Evolutionary conservation across 2,329 filamentous ascomycete species (phyloP).

Genomic region (Colletotrichum zoysiae): DNA sequence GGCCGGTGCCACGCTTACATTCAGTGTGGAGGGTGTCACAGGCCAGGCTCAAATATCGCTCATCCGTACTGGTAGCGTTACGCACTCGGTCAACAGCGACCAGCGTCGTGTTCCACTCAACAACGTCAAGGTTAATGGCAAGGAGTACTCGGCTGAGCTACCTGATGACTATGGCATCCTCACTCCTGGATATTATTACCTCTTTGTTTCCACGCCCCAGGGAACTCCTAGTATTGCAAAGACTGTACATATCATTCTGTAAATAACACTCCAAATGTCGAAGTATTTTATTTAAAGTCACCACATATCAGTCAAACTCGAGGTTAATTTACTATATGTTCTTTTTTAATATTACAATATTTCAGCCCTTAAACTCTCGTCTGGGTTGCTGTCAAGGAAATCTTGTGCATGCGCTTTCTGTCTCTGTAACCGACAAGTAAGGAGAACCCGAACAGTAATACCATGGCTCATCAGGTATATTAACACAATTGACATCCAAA

Average conservation of each 20-base stretch:
- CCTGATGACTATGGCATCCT: slow-evolving; percentile 62
- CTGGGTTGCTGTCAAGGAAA: too few relatives aligned
- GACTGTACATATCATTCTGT: slow-evolving; percentile 51
- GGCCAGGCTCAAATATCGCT: slow-evolving; percentile 53
- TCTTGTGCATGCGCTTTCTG: too few relatives aligned
- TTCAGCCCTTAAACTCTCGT: too few relatives aligned
- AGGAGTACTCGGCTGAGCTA: slow-evolving; percentile 55
- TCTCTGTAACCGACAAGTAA: too few relatives aligned
- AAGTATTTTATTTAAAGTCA: too few relatives aligned
- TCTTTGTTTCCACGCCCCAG: slow-evolving; percentile 61
- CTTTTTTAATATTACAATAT: too few relatives aligned
- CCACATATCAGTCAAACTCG: too few relatives aligned
- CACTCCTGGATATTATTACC: slow-evolving; percentile 66
- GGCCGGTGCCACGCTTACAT: slow-evolving; percentile 44
- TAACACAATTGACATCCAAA: too few relatives aligned
- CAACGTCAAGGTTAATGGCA: slow-evolving; percentile 45
- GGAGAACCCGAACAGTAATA: too few relatives aligned
- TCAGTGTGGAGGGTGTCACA: slow-evolving; percentile 51
- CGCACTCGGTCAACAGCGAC: slow-evolving; percentile 70
- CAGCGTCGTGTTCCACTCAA: slow-evolving; percentile 64
- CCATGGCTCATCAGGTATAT: too few relatives aligned
- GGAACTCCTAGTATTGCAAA: slow-evolving; percentile 62
- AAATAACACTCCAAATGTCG: background rate
- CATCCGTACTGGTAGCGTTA: slow-evolving; percentile 62
- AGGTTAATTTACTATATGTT: too few relatives aligned